Base-by-base conservation (phyloP, 345 rosid genomes). In the Salix exigua region DNA sequence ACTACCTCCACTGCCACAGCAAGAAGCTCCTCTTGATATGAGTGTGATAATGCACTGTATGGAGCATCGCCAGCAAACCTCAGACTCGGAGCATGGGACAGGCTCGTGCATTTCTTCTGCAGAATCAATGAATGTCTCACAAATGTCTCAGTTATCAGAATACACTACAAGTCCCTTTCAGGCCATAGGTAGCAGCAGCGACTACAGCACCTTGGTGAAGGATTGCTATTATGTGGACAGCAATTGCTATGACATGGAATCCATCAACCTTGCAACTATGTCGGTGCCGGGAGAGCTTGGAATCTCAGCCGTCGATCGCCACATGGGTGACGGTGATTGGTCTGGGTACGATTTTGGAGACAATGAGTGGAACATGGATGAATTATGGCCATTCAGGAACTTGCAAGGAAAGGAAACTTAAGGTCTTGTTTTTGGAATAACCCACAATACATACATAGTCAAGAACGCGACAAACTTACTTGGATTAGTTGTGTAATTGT, bases 331-430 rank as follows among this genome's bases (percentile, higher is more conserved):
- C 18, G 75, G 66, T 58, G 70, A 82, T 81, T 83, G 88, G 88
- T 30, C 42, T 18, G 76, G 79, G 63, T 77, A 84, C 78, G 89
- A 88, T 77, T 70, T 85, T 42, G 86, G 82, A 66, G 94, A 91
- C 76, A 77, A 86, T 33, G 79, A 84, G 71, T 94, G 98, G 97
- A 87, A 82, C 84, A 73, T 83, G 83, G 96, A 91, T 76, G 90
- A 91, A 78, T 82, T 86, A 77, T 94, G 97, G 91, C 91, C 86
- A 80, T 83, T 85, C 75, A 88, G 89, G 85, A 88, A 86, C 72
- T 78, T 65, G 7, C 48, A 60, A 8, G 77, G 65, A 48, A 23
- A 6, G 60, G 35, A 33, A 60, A 26, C 4, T 21, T 64, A 31
- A 28, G 64, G 35, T 64, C 51, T 71, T 18, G 38, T 35, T 71